Evolutionary conservation across 768 basidiomycete genomes (phyloP).

Genomic region (Russula sp.): DNA sequence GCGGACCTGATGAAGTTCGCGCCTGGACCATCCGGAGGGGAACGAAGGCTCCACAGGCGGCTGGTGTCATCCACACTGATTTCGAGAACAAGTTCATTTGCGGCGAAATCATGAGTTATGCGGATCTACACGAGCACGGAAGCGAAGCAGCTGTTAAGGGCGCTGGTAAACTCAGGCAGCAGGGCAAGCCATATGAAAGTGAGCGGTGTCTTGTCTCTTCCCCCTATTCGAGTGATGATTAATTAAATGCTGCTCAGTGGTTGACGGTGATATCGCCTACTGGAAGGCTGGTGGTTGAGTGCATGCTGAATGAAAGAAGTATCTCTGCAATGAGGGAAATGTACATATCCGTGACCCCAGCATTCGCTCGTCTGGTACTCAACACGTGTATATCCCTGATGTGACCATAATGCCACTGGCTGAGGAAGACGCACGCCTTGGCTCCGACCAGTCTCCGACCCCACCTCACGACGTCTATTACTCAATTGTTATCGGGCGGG

Average conservation of each 20-base stretch:
- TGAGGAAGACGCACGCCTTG: not conserved
- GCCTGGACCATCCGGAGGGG: conserved; percentile 96
- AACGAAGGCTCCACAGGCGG: conserved; percentile 93
- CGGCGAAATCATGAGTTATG: conserved; percentile 92
- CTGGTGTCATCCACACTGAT: conserved; percentile 97
- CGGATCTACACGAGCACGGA: conserved; percentile 86
- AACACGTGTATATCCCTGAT: not conserved
- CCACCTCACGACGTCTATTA: not conserved
- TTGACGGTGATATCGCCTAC: conserved; percentile 86
- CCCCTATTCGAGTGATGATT: not conserved
- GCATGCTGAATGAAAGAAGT: not conserved
- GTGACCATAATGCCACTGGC: not conserved
- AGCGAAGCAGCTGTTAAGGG: conserved; percentile 90
- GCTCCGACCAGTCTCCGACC: not conserved
- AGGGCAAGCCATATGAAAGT: conserved; percentile 97
- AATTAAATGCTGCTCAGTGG: conserved; percentile 40
- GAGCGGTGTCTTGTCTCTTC: conserved; percentile 26
- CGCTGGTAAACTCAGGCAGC: conserved; percentile 89
- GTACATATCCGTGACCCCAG: not conserved
- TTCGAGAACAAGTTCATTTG: conserved; percentile 98
- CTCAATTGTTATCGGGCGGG: too few species aligned
- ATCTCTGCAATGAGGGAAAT: not conserved
- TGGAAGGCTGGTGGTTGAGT: conserved; percentile 69
- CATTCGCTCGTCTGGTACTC: not conserved
- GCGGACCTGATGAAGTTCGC: conserved; percentile 93